These are phyloP conservation scores for Capniomyces stellatus DNA, from an alignment of 371 early-diverging fungal species.

Conservation along the genomic window DNA sequence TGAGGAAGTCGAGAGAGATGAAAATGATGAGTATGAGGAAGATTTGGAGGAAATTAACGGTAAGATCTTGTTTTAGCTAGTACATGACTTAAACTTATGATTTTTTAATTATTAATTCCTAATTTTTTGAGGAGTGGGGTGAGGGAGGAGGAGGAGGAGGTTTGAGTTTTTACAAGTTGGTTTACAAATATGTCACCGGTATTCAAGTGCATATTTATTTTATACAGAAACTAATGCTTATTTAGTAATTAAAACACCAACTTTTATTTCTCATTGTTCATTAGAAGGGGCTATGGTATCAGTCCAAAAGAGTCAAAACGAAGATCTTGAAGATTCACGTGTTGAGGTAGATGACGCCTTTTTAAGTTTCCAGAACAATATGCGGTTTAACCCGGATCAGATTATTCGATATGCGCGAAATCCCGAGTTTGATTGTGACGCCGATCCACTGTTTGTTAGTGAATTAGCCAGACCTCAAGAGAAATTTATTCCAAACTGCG, in stretches of 20 bases:
- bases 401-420: conserved; percentile 67
- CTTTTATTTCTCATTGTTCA: background rate
- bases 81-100: no score
- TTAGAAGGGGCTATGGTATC: conserved; percentile 10
- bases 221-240: background rate
- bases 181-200: no score
- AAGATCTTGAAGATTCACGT: conserved; percentile 22
- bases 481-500: conserved; percentile 47
- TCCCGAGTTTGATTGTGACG: conserved; percentile 32
- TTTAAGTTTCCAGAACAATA: conserved; percentile 70
- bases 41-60: no score
- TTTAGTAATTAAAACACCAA: background rate
- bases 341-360: conserved; percentile 83
- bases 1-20: conserved; percentile 8
- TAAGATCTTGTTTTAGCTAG: no score
- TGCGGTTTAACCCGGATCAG: conserved; percentile 66
- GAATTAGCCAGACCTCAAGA: conserved; percentile 37
- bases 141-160: no score
- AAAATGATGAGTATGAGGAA: conserved; percentile 6
- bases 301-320: conserved; percentile 17
- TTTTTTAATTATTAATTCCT: no score
- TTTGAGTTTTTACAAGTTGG: no score
- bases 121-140: no score
- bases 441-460: conserved; percentile 67
- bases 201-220: background rate